Percentiles rank a stretch among this genome's conserved stretches.
phyloP scores from a whole-genome alignment of 495 filamentous ascomycete genomes.

The Penicillium verhagenii region DNA sequence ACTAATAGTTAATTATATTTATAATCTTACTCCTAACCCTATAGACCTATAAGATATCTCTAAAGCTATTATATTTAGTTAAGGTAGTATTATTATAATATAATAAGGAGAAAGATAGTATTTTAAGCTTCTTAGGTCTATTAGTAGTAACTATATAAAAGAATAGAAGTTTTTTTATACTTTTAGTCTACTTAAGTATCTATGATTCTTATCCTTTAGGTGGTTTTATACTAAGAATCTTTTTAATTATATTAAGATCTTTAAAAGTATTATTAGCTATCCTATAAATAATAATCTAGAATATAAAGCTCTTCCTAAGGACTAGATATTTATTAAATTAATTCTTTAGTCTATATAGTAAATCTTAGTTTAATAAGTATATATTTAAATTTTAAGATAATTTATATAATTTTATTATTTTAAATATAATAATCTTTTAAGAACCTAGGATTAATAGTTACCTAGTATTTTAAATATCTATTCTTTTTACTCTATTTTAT shows the following conservation, averaged over 20 bases:
- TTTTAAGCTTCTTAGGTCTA: background rate
- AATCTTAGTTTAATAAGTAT: background rate
- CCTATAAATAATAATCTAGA: conserved; percentile 19
- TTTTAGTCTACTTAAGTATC: conserved; percentile 5
- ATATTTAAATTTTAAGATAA: background rate
- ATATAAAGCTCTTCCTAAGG: conserved; percentile 21
- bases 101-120: conserved; percentile 3
- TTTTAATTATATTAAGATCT: conserved; percentile 9
- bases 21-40: conserved; percentile 16
- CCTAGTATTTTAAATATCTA: conserved; percentile 14
- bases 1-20: conserved; percentile 11
- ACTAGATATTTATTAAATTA: conserved; percentile 20
- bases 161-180: background rate
- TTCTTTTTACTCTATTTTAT: conserved; percentile 12
- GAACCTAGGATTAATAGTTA: conserved; percentile 23
- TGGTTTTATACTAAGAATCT: conserved; percentile 16
- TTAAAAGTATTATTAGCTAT: conserved; percentile 25
- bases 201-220: conserved; percentile 22
- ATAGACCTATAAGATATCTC: conserved; percentile 17
- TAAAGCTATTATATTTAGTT: conserved; percentile 17
- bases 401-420: conserved; percentile 15
- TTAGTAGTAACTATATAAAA: background rate
- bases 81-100: conserved; percentile 19
- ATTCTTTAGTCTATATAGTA: conserved; percentile 12
- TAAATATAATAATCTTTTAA: conserved; percentile 19